A percentile compares a stretch with the other conserved stretches of the same genome.
Conservation (phyloP, 768 basidiomycete species). For the Infundibulicybe gibba region DNA sequence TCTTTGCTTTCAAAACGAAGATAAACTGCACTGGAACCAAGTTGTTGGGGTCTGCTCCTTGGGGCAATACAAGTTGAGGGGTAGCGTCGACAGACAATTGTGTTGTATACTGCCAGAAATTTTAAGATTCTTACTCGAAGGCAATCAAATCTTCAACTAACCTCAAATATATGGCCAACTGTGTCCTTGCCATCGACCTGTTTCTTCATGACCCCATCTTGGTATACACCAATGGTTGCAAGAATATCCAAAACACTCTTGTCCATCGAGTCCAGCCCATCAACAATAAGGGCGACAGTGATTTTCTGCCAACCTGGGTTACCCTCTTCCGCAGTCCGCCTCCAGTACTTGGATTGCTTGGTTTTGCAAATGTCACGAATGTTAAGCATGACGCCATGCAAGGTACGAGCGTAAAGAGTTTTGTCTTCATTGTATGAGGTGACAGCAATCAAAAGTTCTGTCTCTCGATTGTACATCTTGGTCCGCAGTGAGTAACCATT, state of each 20-base stretch:
- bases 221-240: conserved; percentile 89
- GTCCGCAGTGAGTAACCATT: conserved; percentile 84
- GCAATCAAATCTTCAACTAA: conserved; percentile 20
- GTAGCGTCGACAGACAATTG: conserved; percentile 91
- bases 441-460: conserved; percentile 91
- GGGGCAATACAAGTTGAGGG: conserved; percentile 88
- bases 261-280: conserved; percentile 94
- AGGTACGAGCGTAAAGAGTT: conserved; percentile 83
- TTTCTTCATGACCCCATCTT: conserved; percentile 95
- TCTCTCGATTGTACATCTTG: conserved; percentile 83
- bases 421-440: conserved; percentile 95
- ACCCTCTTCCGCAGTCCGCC: conserved; percentile 77
- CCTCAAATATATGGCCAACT: conserved; percentile 95
- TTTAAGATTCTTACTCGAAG: conserved; percentile 2
- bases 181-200: conserved; percentile 85
- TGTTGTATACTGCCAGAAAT: conserved; percentile 76
- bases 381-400: conserved; percentile 97
- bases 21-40: conserved; percentile 92
- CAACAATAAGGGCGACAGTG: conserved; percentile 84
- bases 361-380: conserved; percentile 97
- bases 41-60: conserved; percentile 87
- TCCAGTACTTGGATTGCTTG: conserved; percentile 92
- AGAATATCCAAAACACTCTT: conserved; percentile 88
- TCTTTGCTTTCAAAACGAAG: conserved; percentile 88
- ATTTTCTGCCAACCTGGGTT: conserved; percentile 90